Conservation (phyloP, 148 eudicot species). For the Cornus suecica region DNA sequence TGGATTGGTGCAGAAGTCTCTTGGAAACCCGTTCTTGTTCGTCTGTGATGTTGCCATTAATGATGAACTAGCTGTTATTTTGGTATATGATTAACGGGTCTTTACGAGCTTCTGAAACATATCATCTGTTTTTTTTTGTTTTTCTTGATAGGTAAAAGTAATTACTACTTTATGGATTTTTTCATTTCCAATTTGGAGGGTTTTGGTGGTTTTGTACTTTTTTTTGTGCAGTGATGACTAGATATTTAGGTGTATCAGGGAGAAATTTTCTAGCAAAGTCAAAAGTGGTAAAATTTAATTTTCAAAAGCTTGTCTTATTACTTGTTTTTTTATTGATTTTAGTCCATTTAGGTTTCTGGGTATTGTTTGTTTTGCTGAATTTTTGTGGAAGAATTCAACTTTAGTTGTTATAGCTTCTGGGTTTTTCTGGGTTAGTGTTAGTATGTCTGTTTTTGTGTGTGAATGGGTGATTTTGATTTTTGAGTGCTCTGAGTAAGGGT, state of each 20-base stretch:
- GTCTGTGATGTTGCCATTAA: background rate
- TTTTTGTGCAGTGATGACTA: too few relatives aligned
- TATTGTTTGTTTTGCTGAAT: background rate
- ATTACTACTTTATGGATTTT: background rate
- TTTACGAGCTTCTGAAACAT: background rate
- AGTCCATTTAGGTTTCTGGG: background rate
- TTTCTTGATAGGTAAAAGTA: too few relatives aligned
- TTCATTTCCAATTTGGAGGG: too few relatives aligned
- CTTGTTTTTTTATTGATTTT: background rate
- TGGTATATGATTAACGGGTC: background rate
- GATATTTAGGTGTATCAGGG: too few relatives aligned
- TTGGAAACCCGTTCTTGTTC: background rate
- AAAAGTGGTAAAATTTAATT: background rate
- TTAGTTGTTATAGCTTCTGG: constrained; percentile 16
- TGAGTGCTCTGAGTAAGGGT: background rate
- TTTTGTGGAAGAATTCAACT: background rate
- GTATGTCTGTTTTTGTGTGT: background rate
- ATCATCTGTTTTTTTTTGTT: background rate
- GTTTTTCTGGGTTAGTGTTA: background rate
- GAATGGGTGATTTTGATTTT: background rate
- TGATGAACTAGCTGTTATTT: background rate
- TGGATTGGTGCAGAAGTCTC: background rate
- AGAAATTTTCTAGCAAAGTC: background rate
- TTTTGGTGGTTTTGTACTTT: too few relatives aligned
- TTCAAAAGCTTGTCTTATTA: background rate